Evolutionary conservation across 2,329 filamentous ascomycete genomes (phyloP).

Genomic region (Trichoderma breve): DNA sequence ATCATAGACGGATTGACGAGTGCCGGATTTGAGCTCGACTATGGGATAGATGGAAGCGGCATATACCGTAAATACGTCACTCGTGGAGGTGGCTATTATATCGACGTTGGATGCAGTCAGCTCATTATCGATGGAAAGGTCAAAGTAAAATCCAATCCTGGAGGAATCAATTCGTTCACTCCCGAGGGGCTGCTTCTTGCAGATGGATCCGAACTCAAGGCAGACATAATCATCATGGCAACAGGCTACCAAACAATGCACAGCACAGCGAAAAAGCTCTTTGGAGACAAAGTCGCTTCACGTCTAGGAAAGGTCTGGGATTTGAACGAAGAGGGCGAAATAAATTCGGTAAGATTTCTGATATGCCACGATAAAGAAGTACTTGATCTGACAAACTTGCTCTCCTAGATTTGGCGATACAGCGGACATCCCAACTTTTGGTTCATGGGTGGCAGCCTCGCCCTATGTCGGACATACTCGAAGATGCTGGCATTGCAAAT

Average conservation of each 20-base stretch:
- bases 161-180: not conserved
- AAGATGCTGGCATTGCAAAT: constrained; percentile 53
- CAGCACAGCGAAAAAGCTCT: not conserved
- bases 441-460: constrained; percentile 65
- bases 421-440: constrained; percentile 64
- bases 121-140: constrained; percentile 3
- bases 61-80: constrained; percentile 8
- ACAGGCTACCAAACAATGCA: constrained; percentile 2
- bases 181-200: not conserved
- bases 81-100: not conserved
- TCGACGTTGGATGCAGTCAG: constrained; percentile 1
- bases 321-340: constrained; percentile 56
- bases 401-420: constrained; percentile 47
- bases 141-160: not conserved
- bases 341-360: constrained; percentile 42
- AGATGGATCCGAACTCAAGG: not conserved
- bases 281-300: not conserved
- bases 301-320: constrained; percentile 59
- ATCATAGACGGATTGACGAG: not conserved
- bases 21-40: constrained; percentile 2
- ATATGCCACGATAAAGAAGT: not conserved
- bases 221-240: not conserved
- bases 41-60: not conserved
- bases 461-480: constrained; percentile 60
- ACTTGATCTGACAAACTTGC: not conserved